Conservation (phyloP, 805 yeast genomes). For the Ogataea paraovalis region DNA sequence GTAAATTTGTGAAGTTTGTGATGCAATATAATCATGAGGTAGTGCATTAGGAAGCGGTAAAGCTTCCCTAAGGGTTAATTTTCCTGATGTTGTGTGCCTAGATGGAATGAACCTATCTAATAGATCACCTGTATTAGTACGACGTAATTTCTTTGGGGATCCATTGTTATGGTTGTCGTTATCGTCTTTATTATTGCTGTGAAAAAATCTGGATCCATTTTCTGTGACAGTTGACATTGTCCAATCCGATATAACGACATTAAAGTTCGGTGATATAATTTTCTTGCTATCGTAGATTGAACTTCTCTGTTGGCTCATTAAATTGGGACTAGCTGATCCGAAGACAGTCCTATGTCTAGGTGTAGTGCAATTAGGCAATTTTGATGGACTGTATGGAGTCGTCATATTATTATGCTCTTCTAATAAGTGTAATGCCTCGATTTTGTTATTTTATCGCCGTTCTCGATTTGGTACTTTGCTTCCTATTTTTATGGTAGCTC, state of each 20-base stretch:
- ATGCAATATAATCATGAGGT: slow-evolving; percentile 52
- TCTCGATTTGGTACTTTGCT: not conserved
- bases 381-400: slow-evolving; percentile 10
- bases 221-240: slow-evolving; percentile 14
- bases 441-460: too few relatives aligned
- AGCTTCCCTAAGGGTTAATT: slow-evolving; percentile 29
- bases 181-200: not conserved
- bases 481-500: not conserved
- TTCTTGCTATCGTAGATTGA: slow-evolving; percentile 29
- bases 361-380: slow-evolving; percentile 10
- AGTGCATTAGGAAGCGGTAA: slow-evolving; percentile 28
- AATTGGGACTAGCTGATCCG: slow-evolving; percentile 30
- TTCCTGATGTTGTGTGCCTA: slow-evolving; percentile 46
- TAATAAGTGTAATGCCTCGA: too few relatives aligned
- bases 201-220: not conserved
- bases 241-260: slow-evolving; percentile 35
- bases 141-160: slow-evolving; percentile 27
- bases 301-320: slow-evolving; percentile 22
- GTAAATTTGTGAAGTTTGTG: slow-evolving; percentile 54
- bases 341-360: slow-evolving; percentile 30
- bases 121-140: slow-evolving; percentile 34
- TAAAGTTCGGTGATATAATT: slow-evolving; percentile 32
- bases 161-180: slow-evolving; percentile 12
- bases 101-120: slow-evolving; percentile 61
- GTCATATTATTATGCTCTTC: not conserved